Percentiles rank a stretch among this genome's conserved stretches.
These are phyloP conservation scores for Leccinum fibrillosum DNA, from an alignment of 768 basidiomycete species.

Conservation along the genomic window DNA sequence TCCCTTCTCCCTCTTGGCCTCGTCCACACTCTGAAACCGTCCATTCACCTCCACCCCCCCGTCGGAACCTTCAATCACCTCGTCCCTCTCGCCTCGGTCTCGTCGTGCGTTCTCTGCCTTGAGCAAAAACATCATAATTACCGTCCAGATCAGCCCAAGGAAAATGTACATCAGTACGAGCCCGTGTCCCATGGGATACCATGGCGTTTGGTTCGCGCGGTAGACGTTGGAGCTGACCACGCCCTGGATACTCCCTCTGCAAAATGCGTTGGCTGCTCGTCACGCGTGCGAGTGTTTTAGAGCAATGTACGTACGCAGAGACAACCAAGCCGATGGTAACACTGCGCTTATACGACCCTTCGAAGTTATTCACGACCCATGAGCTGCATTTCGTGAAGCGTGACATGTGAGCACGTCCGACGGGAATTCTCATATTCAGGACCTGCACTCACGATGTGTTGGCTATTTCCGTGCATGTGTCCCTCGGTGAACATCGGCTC, in stretches of 20 bases:
- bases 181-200: slow-evolving; percentile 61
- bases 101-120: slow-evolving; percentile 61
- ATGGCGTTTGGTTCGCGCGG: slow-evolving; percentile 60
- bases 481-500: neutral
- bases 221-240: slow-evolving; percentile 80
- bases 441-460: slow-evolving; percentile 49
- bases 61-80: slow-evolving; percentile 47
- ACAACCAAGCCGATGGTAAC: slow-evolving; percentile 70
- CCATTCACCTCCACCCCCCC: slow-evolving; percentile 49
- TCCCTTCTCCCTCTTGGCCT: slow-evolving; percentile 68
- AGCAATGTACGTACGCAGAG: slow-evolving; percentile 45
- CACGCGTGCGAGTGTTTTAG: neutral
- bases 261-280: neutral
- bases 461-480: slow-evolving; percentile 34
- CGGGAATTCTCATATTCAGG: neutral
- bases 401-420: neutral
- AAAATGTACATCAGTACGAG: slow-evolving; percentile 44
- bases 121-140: slow-evolving; percentile 40
- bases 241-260: slow-evolving; percentile 69
- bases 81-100: slow-evolving; percentile 65
- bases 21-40: slow-evolving; percentile 53
- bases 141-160: slow-evolving; percentile 53
- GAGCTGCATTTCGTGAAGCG: slow-evolving; percentile 28
- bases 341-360: slow-evolving; percentile 74
- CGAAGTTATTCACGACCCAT: slow-evolving; percentile 67